phyloP scores from a whole-genome alignment of 768 basidiomycete species.

The Podaxis pistillaris region DNA sequence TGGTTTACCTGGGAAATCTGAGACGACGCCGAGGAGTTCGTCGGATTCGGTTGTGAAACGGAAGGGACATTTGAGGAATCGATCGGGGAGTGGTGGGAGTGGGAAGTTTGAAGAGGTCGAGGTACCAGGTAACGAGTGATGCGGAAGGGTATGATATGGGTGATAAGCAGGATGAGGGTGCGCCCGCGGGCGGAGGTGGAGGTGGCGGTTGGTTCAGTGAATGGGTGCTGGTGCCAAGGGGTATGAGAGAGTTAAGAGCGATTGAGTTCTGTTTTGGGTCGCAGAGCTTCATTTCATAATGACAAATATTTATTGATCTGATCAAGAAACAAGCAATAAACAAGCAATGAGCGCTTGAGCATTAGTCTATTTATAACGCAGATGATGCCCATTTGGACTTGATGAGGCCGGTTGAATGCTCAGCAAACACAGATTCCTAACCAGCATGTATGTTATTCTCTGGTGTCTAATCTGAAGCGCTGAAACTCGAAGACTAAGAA shows the following conservation, averaged over 20 bases:
- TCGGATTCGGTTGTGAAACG: conserved; percentile 38
- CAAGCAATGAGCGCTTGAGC: too few relatives aligned
- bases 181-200: conserved; percentile 20
- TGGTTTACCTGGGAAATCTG: not conserved
- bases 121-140: conserved; percentile 53
- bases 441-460: too few relatives aligned
- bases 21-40: conserved; percentile 30
- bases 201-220: conserved; percentile 55
- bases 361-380: too few relatives aligned
- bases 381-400: too few relatives aligned
- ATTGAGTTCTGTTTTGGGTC: conserved; percentile 25
- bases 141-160: conserved; percentile 58
- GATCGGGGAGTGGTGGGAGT: conserved; percentile 43
- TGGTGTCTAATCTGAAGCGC: not conserved
- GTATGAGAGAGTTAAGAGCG: conserved; percentile 54
- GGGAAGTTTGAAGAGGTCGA: conserved; percentile 67
- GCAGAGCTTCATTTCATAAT: not conserved
- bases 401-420: too few relatives aligned
- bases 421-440: too few relatives aligned
- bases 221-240: conserved; percentile 35
- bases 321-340: not conserved
- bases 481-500: too few relatives aligned
- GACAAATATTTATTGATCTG: not conserved
- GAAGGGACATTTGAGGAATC: not conserved
- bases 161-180: conserved; percentile 29